A percentile compares a stretch with the other conserved stretches of the same genome.
Evolutionary conservation across 805 yeast species (phyloP).

Genomic region (Schwanniomyces pseudopolymorphus): DNA sequence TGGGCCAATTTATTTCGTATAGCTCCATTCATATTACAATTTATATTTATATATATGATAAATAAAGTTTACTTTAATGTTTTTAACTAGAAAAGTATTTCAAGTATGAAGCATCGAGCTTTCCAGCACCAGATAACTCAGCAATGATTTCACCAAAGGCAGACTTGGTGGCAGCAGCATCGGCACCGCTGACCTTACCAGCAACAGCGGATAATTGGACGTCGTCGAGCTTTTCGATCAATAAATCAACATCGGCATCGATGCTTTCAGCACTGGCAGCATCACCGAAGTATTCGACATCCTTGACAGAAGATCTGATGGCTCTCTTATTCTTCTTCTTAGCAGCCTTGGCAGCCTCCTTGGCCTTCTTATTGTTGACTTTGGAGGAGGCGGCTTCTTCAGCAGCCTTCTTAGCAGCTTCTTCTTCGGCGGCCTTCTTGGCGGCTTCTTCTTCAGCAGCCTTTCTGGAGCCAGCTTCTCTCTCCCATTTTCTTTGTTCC

Average conservation of each 20-base stretch:
- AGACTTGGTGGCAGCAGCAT: slow-evolving; percentile 59
- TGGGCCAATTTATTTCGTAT: background rate
- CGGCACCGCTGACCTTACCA: slow-evolving; percentile 54
- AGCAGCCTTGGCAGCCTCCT: slow-evolving; percentile 95
- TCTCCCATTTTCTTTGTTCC: slow-evolving; percentile 95
- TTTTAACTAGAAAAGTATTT: slow-evolving; percentile 44
- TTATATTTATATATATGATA: background rate
- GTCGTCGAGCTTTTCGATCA: slow-evolving; percentile 82
- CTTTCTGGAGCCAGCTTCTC: slow-evolving; percentile 94
- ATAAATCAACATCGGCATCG: slow-evolving; percentile 75
- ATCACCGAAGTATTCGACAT: slow-evolving; percentile 80
- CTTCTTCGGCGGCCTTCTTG: slow-evolving; percentile 86
- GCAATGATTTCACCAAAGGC: slow-evolving; percentile 56
- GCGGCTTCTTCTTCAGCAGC: slow-evolving; percentile 91
- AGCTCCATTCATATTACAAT: background rate
- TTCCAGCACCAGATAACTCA: slow-evolving; percentile 53
- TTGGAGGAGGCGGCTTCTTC: slow-evolving; percentile 63
- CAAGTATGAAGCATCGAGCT: slow-evolving; percentile 50
- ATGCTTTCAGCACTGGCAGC: slow-evolving; percentile 63
- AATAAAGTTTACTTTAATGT: slow-evolving; percentile 1
- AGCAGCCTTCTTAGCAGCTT: slow-evolving; percentile 72
- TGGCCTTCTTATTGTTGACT: slow-evolving; percentile 70
- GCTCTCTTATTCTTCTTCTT: slow-evolving; percentile 96
- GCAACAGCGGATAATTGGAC: slow-evolving; percentile 75
- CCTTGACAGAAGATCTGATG: slow-evolving; percentile 80